Conservation (phyloP, 805 yeast genomes). For the Candida parachauliodes region DNA sequence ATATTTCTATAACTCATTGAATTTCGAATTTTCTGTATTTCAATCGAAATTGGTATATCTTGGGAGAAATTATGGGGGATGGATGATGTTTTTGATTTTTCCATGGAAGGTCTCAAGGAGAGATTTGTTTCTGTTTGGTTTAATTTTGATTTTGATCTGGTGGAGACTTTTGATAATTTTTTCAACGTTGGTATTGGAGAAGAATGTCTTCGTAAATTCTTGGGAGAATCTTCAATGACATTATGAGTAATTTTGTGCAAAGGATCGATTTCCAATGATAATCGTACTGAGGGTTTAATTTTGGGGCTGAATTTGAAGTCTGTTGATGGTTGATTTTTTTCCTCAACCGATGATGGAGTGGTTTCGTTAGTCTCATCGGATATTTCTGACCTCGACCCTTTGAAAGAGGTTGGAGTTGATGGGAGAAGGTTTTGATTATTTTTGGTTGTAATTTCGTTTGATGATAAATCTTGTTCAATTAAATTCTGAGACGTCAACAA, state of each 20-base stretch:
- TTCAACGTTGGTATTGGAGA: constrained; percentile 3
- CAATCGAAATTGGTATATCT: constrained; percentile 25
- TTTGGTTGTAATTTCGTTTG: neutral
- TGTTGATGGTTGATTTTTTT: neutral
- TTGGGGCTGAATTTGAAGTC: neutral
- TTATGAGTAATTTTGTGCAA: neutral
- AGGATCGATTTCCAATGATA: constrained; percentile 5
- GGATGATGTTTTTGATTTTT: constrained; percentile 4
- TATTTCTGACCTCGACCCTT: constrained; percentile 21
- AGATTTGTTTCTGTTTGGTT: neutral
- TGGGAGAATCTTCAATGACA: neutral
- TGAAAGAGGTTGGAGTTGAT: constrained; percentile 24
- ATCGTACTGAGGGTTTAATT: constrained; percentile 1
- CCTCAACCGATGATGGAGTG: constrained; percentile 18
- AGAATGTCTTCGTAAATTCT: constrained; percentile 7
- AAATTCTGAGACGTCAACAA: constrained; percentile 6
- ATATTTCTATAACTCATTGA: constrained; percentile 39
- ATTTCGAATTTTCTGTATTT: constrained; percentile 49
- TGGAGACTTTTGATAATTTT: neutral
- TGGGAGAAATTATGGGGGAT: constrained; percentile 15
- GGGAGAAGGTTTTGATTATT: constrained; percentile 9
- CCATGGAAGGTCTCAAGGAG: constrained; percentile 7
- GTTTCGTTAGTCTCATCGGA: constrained; percentile 24
- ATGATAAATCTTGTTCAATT: neutral
- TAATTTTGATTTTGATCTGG: constrained; percentile 1